Conservation (phyloP, 129 eudicot species). For the Chrysanthemum makinoi region DNA sequence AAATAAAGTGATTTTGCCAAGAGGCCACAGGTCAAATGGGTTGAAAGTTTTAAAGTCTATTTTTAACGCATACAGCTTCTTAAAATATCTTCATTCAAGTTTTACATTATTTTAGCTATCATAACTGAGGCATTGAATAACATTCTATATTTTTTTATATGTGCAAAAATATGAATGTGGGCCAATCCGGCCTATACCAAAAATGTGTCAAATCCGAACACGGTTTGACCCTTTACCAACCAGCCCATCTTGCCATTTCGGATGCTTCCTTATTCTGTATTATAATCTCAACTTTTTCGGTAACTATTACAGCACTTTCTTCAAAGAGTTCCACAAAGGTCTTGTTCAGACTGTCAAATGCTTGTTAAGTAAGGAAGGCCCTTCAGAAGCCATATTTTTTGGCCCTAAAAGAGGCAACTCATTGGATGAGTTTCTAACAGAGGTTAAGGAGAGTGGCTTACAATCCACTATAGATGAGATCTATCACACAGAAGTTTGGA, state of each 20-base stretch:
- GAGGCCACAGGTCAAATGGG: no score
- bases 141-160: no score
- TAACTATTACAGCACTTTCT: slow-evolving; percentile 78
- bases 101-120: no score
- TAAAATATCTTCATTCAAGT: no score
- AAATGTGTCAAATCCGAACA: no score
- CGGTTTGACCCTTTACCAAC: not conserved
- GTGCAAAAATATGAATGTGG: no score
- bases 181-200: no score
- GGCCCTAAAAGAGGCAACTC: slow-evolving; percentile 96
- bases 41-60: no score
- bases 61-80: no score
- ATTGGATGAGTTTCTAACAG: slow-evolving; percentile 68
- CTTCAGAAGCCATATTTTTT: slow-evolving; percentile 77
- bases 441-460: slow-evolving; percentile 61
- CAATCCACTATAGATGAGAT: slow-evolving; percentile 60
- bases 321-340: slow-evolving; percentile 84
- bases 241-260: not conserved
- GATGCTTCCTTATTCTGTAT: not conserved
- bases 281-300: slow-evolving; percentile 10
- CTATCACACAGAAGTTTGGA: slow-evolving; percentile 76
- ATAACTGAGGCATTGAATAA: no score
- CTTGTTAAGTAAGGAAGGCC: slow-evolving; percentile 62
- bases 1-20: no score
- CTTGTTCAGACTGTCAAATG: slow-evolving; percentile 70